phyloP scores from a whole-genome alignment of 768 basidiomycete species.

The Russula virescens region DNA sequence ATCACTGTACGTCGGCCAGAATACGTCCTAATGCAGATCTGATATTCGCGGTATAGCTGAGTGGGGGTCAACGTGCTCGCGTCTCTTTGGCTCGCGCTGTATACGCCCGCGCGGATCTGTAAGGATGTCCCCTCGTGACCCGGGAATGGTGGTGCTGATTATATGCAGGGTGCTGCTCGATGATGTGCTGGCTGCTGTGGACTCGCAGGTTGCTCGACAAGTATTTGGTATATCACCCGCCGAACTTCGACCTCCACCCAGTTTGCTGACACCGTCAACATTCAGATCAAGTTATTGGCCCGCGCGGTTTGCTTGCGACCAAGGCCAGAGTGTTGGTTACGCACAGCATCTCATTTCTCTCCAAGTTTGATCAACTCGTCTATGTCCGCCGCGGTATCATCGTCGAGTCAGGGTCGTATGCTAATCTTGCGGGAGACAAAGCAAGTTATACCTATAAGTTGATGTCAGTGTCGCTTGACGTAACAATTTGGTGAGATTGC shows the following conservation, averaged over 20 bases:
- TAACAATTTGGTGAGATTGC: not conserved
- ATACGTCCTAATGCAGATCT: not conserved
- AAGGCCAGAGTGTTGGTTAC: constrained; percentile 86
- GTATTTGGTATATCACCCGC: constrained; percentile 53
- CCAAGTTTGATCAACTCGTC: constrained; percentile 65
- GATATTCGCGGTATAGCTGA: constrained; percentile 40
- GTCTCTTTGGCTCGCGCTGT: constrained; percentile 83
- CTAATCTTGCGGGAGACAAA: constrained; percentile 49
- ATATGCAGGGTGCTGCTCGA: constrained; percentile 64
- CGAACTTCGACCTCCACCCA: not conserved
- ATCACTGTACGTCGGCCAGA: constrained; percentile 48
- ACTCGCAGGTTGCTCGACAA: constrained; percentile 84
- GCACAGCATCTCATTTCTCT: constrained; percentile 80
- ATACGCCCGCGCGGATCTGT: constrained; percentile 89
- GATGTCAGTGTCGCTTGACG: constrained; percentile 43
- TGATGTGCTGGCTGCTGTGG: constrained; percentile 83
- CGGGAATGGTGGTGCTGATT: not conserved
- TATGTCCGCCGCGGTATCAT: constrained; percentile 81
- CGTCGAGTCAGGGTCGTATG: constrained; percentile 66
- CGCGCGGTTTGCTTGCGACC: constrained; percentile 69
- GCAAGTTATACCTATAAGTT: constrained; percentile 69
- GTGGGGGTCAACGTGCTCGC: constrained; percentile 81
- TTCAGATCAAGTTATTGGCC: constrained; percentile 80
- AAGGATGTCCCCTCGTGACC: constrained; percentile 26
- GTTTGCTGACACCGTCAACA: constrained; percentile 3